phyloP scores from a whole-genome alignment of 106 monocot species.

The Apostasia ramifera region DNA sequence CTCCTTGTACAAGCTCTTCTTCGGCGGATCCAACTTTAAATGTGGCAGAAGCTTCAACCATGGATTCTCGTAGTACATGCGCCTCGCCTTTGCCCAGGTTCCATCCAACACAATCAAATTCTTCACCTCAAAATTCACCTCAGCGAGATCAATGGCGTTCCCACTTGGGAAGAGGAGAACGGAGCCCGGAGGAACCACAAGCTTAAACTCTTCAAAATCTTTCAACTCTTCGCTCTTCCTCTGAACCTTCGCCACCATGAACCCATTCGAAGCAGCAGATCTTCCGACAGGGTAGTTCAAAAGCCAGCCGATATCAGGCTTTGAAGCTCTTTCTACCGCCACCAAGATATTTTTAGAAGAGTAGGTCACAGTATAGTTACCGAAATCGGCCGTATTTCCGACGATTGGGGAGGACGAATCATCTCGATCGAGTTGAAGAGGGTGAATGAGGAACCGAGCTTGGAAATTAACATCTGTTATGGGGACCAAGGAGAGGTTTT shows the following conservation, averaged over 20 bases:
- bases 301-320: conserved; percentile 44
- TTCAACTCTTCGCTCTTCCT: conserved; percentile 30
- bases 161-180: conserved; percentile 65
- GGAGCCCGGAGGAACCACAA: conserved; percentile 49
- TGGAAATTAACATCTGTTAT: conserved; percentile 60
- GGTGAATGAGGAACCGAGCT: conserved; percentile 42
- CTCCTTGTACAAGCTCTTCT: conserved; percentile 75
- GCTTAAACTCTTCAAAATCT: conserved; percentile 58
- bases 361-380: conserved; percentile 32
- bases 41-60: conserved; percentile 79
- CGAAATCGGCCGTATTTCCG: conserved; percentile 4
- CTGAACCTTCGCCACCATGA: conserved; percentile 46
- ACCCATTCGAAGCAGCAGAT: conserved; percentile 37
- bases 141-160: conserved; percentile 18
- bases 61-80: conserved; percentile 91
- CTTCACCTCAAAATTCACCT: conserved; percentile 60
- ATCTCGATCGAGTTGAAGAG: conserved; percentile 19
- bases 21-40: conserved; percentile 45
- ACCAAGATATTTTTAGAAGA: conserved; percentile 25
- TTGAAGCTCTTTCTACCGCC: conserved; percentile 31
- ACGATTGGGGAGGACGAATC: not conserved
- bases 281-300: conserved; percentile 29
- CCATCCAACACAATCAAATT: conserved; percentile 83
- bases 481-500: conserved; percentile 35
- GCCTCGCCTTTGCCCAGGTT: conserved; percentile 82